Base-by-base conservation (phyloP, 495 filamentous ascomycete genomes). In the Pseudevernia furfuracea region DNA sequence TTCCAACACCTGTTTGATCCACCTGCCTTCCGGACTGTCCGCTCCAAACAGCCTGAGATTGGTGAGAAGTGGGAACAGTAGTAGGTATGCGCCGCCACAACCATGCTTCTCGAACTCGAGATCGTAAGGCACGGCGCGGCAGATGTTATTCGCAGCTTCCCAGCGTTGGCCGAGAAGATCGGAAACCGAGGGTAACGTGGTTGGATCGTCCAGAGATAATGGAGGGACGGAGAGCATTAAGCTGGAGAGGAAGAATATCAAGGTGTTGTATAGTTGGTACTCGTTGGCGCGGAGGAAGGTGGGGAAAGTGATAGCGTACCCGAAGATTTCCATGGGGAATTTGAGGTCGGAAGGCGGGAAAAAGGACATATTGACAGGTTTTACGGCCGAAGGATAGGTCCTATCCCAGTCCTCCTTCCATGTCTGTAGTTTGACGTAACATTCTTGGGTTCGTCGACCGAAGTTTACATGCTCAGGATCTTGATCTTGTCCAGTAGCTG, bases 71-170 rank as follows among this genome's bases (percentile, higher is more conserved):
- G 61, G 61, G 19, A 55, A 63, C 21, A 63, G 41, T 9, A 63
- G 39, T 15, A 63, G 12, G 39, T 63, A 63, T 3, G 61, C 52
- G 11, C 61, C 61, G 37, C 49, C 53, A 21, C 61, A 43, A 30
- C 61, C 61, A n/a, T 63, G 61, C 52, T 63, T 58, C 21, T 63
- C 61, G 39, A 63, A 63, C 30, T 21, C 25, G 6, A 63, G n/a
- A 48, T 63, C 52, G 39, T 63, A 63, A 28, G 61, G 61, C 32
- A 63, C 61, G 9, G 61, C 53, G 17, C 61, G 61, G 36, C 61
- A 63, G n/a, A 63, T 58, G 37, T 63, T 37, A 12, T 57, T 15
- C 21, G 61, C 61, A 39, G 61, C n/a, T 15, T 63, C 25, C 28
- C 52, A 43, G 2, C 53, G 61, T 21, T 63, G 30, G 19, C 28